phyloP scores from a whole-genome alignment of 805 yeast genomes.

The Yarrowia sp. region DNA sequence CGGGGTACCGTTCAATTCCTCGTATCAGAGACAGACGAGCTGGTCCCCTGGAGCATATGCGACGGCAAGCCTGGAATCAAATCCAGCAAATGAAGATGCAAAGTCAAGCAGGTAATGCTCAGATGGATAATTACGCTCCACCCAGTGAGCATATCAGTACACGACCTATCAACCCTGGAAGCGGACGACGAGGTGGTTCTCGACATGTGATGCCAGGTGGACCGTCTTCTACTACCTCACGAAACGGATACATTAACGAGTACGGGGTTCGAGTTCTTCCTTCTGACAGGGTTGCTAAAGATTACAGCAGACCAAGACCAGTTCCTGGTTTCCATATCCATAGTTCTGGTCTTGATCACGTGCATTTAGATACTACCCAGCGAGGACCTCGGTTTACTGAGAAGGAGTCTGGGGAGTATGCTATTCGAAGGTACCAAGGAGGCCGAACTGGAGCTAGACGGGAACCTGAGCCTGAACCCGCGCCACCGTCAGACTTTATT shows the following conservation, averaged over 20 bases:
- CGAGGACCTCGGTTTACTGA: conserved; percentile 11
- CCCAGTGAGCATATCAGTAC: not conserved
- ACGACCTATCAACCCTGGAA: conserved; percentile 4
- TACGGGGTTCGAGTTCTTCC: conserved; percentile 32
- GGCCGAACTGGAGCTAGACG: conserved; percentile 4
- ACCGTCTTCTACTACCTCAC: not conserved
- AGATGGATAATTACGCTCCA: not conserved
- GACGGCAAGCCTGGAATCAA: conserved; percentile 16
- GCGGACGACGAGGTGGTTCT: not conserved
- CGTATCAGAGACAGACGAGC: conserved; percentile 14
- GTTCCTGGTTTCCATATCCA: conserved; percentile 2
- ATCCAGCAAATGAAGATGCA: conserved; percentile 18
- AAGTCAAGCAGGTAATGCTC: too few species aligned
- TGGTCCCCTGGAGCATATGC: conserved; percentile 7
- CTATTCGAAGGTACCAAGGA: conserved; percentile 3
- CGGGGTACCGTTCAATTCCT: conserved; percentile 8
- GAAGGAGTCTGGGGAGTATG: conserved; percentile 23
- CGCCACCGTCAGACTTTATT: not conserved
- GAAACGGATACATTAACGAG: conserved; percentile 30
- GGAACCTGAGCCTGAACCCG: conserved; percentile 7
- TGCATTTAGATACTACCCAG: conserved; percentile 10
- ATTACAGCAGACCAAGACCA: not conserved
- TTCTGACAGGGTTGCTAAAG: conserved; percentile 6
- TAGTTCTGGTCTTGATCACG: not conserved
- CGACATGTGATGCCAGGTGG: not conserved